phyloP scores from a whole-genome alignment of 2,329 filamentous ascomycete genomes.

The Fusarium xylarioides region DNA sequence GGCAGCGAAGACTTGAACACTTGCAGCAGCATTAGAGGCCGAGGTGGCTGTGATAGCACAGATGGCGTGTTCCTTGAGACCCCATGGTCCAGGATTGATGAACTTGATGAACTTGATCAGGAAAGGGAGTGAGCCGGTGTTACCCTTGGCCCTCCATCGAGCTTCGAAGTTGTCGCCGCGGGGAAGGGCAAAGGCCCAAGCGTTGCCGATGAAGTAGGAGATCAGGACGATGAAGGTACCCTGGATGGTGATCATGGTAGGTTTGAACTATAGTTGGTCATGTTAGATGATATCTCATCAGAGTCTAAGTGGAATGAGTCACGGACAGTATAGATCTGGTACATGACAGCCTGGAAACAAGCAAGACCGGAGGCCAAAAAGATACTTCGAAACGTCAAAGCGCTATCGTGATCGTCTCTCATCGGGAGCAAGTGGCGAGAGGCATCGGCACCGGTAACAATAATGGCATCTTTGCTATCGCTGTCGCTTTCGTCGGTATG shows the following conservation, averaged over 20 bases:
- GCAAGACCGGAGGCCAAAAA: conserved; percentile 59
- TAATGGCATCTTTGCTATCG: conserved; percentile 55
- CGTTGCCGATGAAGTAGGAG: conserved; percentile 63
- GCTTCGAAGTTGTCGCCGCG: conserved; percentile 61
- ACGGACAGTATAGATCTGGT: conserved; percentile 63
- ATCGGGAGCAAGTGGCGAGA: conserved; percentile 58
- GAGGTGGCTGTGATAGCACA: conserved; percentile 63
- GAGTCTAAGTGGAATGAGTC: accelerated
- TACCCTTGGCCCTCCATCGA: conserved; percentile 55
- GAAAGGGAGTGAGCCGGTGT: conserved; percentile 52
- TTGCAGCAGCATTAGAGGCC: conserved; percentile 58
- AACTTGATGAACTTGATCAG: conserved; percentile 55
- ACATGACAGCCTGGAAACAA: conserved; percentile 64
- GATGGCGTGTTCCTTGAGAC: conserved; percentile 65
- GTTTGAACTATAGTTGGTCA: conserved; percentile 57
- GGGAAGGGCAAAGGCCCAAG: conserved; percentile 51
- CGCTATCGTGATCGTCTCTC: conserved; percentile 61
- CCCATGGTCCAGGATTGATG: conserved; percentile 62
- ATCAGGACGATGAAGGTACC: conserved; percentile 67
- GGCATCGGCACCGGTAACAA: conserved; percentile 62
- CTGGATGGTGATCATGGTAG: conserved; percentile 56
- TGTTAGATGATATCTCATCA: not conserved
- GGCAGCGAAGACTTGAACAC: conserved; percentile 55
- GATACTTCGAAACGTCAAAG: conserved; percentile 63
- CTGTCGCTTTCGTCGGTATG: conserved; percentile 45